These are phyloP conservation scores for Penicillium sp. DNA, from an alignment of 2,329 filamentous ascomycete species.

Conservation along the genomic window DNA sequence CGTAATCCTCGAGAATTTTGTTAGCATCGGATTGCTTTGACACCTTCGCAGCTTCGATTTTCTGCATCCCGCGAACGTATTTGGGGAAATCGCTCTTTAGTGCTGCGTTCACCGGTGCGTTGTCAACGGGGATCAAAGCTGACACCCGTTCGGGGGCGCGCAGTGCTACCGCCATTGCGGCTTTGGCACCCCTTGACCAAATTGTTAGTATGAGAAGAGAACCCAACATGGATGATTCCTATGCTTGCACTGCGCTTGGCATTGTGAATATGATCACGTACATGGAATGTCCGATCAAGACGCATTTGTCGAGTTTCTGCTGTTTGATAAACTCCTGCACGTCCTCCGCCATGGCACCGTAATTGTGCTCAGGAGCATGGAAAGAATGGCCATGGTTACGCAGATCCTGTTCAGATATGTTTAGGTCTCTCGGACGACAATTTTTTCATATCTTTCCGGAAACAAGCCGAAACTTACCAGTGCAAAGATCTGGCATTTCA, in stretches of 20 bases:
- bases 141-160: conserved; percentile 65
- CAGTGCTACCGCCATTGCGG: conserved; percentile 83
- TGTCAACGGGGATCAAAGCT: conserved; percentile 82
- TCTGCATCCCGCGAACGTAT: conserved; percentile 82
- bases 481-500: conserved; percentile 78
- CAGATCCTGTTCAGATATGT: conserved; percentile 62
- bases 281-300: conserved; percentile 94
- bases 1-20: conserved; percentile 71
- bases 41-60: conserved; percentile 68
- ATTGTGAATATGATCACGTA: conserved; percentile 39
- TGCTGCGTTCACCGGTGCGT: conserved; percentile 79
- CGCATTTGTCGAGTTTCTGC: conserved; percentile 67
- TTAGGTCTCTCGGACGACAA: conserved; percentile 1
- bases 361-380: conserved; percentile 74
- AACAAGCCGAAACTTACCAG: conserved; percentile 56
- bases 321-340: conserved; percentile 74
- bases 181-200: conserved; percentile 74
- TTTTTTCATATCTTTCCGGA: background rate
- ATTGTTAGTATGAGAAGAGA: conserved; percentile 2
- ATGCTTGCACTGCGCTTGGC: background rate
- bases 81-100: conserved; percentile 72
- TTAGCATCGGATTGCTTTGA: conserved; percentile 76
- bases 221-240: background rate
- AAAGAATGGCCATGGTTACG: conserved; percentile 92
- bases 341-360: conserved; percentile 77